phyloP scores from a whole-genome alignment of 495 filamentous ascomycete genomes.

The Neurospora terricola region DNA sequence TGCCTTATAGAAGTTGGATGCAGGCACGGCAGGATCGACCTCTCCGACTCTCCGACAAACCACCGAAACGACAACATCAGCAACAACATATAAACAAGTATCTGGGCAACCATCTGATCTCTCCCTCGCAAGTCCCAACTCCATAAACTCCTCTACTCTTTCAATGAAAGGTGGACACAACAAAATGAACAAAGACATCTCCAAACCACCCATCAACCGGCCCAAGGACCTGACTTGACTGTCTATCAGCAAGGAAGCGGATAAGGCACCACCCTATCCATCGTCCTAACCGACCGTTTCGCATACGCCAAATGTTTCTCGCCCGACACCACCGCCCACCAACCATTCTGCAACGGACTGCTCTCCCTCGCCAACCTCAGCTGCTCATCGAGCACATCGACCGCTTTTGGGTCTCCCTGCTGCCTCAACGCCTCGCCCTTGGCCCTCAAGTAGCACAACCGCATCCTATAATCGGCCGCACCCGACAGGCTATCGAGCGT shows the following conservation, averaged over 20 bases:
- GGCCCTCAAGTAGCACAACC: neutral
- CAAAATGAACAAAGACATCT: neutral
- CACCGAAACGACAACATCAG: neutral
- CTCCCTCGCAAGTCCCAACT: neutral
- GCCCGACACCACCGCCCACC: neutral
- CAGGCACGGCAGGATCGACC: neutral
- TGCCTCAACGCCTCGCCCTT: neutral
- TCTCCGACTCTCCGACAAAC: neutral
- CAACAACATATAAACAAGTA: neutral
- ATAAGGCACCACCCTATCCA: neutral
- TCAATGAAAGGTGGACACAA: neutral
- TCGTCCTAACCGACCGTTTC: neutral
- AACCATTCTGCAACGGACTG: neutral
- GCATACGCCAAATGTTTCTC: neutral
- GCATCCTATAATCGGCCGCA: neutral
- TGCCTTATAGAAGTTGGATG: neutral
- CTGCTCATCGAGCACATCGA: neutral
- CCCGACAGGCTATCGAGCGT: neutral
- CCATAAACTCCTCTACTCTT: neutral
- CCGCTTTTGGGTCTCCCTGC: neutral
- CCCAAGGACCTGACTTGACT: neutral
- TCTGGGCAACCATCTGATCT: neutral
- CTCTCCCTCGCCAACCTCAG: neutral
- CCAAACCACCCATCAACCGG: neutral
- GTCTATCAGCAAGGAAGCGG: neutral